These are phyloP conservation scores for Triticum dicoccoides DNA, from an alignment of 176 grass and related monocot species.

Conservation along the genomic window DNA sequence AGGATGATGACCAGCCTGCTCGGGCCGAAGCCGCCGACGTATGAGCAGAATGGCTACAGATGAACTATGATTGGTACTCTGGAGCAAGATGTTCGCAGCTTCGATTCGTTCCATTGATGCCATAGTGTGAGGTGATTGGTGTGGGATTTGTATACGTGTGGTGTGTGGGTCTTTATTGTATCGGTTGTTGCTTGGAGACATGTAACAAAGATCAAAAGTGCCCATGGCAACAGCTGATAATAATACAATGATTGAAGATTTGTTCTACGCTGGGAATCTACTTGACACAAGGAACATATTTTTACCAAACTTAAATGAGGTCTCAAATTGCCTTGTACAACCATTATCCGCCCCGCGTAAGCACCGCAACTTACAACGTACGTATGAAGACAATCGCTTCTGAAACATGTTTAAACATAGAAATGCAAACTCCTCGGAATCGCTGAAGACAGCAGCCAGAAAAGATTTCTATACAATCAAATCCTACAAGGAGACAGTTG, in stretches of 20 bases:
- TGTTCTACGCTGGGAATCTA: neutral
- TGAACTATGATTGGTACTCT: neutral
- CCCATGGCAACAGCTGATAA: neutral
- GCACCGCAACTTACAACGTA: too few relatives aligned
- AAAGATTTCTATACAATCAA: too few relatives aligned
- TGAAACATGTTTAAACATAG: neutral
- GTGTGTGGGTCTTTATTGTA: neutral
- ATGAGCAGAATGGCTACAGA: constrained; percentile 18
- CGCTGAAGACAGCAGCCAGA: too few relatives aligned
- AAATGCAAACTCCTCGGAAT: neutral
- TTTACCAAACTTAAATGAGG: neutral
- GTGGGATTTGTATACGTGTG: constrained; percentile 24
- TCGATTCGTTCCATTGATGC: neutral
- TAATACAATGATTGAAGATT: neutral
- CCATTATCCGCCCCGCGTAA: neutral
- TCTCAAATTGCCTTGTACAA: too few relatives aligned
- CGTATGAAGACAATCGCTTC: neutral
- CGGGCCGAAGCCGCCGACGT: constrained; percentile 21
- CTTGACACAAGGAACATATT: neutral
- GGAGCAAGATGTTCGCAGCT: constrained; percentile 1
- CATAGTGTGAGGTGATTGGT: constrained; percentile 4
- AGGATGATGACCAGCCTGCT: constrained; percentile 49
- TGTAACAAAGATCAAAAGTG: neutral
- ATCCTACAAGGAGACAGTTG: too few relatives aligned
- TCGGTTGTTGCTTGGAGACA: constrained; percentile 5